phyloP scores from a whole-genome alignment of 306 rosid species.

The Rubus idaeus region DNA sequence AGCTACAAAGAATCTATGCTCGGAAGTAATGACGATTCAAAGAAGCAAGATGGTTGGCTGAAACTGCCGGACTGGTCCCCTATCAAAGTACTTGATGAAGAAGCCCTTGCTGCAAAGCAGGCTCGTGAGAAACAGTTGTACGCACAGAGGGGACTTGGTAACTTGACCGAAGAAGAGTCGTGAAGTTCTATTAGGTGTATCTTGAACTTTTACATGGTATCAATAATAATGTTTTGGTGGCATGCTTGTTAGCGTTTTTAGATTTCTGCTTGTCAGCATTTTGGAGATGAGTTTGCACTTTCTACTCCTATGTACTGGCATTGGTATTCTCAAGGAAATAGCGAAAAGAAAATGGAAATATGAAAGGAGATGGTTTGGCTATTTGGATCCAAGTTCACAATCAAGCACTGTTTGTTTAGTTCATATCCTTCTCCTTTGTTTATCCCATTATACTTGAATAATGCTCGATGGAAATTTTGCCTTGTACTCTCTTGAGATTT shows the following conservation, averaged over 20 bases:
- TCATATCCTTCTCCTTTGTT: not conserved
- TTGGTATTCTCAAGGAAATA: not conserved
- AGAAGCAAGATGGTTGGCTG: conserved; percentile 53
- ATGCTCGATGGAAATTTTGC: no score
- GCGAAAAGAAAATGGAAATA: not conserved
- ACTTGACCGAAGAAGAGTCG: conserved; percentile 59
- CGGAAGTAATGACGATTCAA: conserved; percentile 24
- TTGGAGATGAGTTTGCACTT: not conserved
- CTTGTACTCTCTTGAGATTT: no score
- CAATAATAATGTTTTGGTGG: not conserved
- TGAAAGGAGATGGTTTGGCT: not conserved
- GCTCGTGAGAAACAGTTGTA: conserved; percentile 65
- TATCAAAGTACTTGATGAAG: conserved; percentile 75
- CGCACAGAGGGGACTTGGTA: conserved; percentile 58
- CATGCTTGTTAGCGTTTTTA: not conserved
- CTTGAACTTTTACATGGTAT: not conserved
- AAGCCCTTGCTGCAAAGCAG: conserved; percentile 70
- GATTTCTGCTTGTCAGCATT: not conserved
- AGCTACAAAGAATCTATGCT: conserved; percentile 43
- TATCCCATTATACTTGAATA: no score
- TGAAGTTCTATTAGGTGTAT: conserved; percentile 25
- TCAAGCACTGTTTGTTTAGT: not conserved
- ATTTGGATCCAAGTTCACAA: not conserved
- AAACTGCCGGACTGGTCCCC: conserved; percentile 93
- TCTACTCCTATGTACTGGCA: not conserved